phyloP scores from a whole-genome alignment of 2,329 filamentous ascomycete genomes.

The Diaporthe sp. region DNA sequence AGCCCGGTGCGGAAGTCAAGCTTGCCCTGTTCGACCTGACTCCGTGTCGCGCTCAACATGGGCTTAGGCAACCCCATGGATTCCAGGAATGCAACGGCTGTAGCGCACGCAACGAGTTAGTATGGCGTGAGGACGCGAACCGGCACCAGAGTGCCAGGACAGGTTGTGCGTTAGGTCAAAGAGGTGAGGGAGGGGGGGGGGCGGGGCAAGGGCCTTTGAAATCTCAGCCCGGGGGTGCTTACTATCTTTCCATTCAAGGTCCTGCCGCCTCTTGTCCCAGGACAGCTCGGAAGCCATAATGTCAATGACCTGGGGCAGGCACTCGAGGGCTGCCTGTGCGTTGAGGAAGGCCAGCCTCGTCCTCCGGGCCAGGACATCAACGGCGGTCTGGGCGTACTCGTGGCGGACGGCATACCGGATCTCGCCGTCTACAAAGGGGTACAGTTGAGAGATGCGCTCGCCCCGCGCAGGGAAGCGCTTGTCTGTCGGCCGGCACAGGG shows the following conservation, averaged over 20 bases:
- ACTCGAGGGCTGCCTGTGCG: conserved; percentile 88
- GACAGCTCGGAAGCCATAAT: conserved; percentile 87
- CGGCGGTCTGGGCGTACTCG: conserved; percentile 91
- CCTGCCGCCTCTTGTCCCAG: conserved; percentile 79
- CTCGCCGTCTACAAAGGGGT: conserved; percentile 93
- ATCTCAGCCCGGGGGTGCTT: conserved; percentile 45
- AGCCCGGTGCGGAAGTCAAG: conserved; percentile 66
- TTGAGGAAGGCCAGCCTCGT: conserved; percentile 91
- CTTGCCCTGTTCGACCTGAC: conserved; percentile 70
- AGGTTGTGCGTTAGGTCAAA: no score
- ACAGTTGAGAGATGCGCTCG: conserved; percentile 80
- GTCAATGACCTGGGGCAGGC: conserved; percentile 86
- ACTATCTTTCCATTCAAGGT: conserved; percentile 84
- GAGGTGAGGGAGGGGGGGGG: not conserved
- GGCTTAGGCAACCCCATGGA: conserved; percentile 74
- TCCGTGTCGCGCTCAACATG: conserved; percentile 66
- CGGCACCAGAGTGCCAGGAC: no score
- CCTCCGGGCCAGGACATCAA: conserved; percentile 86
- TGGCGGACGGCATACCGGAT: conserved; percentile 87
- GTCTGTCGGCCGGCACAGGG: conserved; percentile 80
- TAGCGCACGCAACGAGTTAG: conserved; percentile 24
- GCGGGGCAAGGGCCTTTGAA: conserved; percentile 15
- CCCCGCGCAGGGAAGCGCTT: conserved; percentile 86
- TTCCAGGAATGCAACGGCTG: conserved; percentile 69
- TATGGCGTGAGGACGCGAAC: not conserved